Percentiles rank a stretch among this genome's conserved stretches.
phyloP scores from a whole-genome alignment of 1,139 yeast genomes.

The Candida sanyaensis region DNA sequence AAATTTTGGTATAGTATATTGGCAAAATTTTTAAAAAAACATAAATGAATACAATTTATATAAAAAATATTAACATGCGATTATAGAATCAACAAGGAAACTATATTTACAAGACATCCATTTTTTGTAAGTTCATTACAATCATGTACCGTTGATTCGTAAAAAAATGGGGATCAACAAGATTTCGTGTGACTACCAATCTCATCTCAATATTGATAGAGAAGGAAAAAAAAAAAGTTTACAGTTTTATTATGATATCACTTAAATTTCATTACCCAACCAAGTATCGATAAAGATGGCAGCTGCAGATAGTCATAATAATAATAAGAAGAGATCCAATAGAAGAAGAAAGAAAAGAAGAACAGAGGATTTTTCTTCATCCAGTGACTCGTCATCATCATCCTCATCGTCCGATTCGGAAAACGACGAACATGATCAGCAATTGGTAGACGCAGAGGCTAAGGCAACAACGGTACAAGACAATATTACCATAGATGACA shows the following conservation, averaged over 20 bases:
- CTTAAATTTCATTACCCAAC: not conserved
- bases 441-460: conserved; percentile 1
- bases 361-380: conserved; percentile 59
- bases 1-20: too few species aligned
- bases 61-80: too few species aligned
- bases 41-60: too few species aligned
- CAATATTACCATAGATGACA: conserved; percentile 36
- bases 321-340: conserved; percentile 19
- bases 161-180: not conserved
- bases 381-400: conserved; percentile 50
- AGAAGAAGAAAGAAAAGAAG: conserved; percentile 76
- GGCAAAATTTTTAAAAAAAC: too few species aligned
- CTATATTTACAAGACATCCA: too few species aligned
- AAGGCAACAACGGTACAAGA: conserved; percentile 1
- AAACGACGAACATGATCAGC: conserved; percentile 11
- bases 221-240: not conserved
- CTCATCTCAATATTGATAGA: not conserved
- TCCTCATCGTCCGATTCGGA: conserved; percentile 25
- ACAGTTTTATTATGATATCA: too few species aligned
- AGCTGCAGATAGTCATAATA: conserved; percentile 5
- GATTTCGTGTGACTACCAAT: not conserved
- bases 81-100: too few species aligned
- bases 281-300: not conserved
- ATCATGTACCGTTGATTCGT: not conserved
- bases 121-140: not conserved